Evolutionary conservation across 192 early-diverging fungal species (phyloP).

Genomic region (Chytriomyces sp.): DNA sequence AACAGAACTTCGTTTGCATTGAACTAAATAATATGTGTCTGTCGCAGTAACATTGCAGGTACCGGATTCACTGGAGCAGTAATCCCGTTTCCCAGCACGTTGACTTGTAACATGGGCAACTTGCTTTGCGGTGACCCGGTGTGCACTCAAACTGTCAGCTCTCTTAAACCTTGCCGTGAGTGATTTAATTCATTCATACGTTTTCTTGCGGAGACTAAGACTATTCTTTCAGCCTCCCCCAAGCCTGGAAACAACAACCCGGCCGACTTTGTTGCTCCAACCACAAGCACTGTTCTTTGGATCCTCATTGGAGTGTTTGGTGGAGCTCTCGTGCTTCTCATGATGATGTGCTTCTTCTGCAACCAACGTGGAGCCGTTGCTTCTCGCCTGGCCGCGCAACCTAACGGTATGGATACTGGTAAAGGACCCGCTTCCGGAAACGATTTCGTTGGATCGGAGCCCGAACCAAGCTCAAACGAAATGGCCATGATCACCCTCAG

Average conservation of each 20-base stretch:
- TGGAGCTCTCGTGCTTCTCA: slow-evolving; percentile 5
- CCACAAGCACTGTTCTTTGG: slow-evolving; percentile 16
- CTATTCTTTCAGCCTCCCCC: background rate
- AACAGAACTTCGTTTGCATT: background rate
- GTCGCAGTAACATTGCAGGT: slow-evolving; percentile 6
- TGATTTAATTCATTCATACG: background rate
- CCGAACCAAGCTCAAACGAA: background rate
- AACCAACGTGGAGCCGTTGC: slow-evolving; percentile 31
- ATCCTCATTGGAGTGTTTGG: slow-evolving; percentile 30
- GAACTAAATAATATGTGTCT: background rate
- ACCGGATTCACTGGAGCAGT: slow-evolving; percentile 15
- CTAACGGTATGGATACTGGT: background rate
- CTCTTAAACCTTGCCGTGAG: slow-evolving; percentile 18
- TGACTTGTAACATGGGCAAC: background rate
- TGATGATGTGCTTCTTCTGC: slow-evolving; percentile 24
- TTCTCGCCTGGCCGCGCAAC: slow-evolving; percentile 1
- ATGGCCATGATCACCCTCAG: slow-evolving; percentile 34
- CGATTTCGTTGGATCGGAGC: background rate
- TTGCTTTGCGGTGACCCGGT: slow-evolving; percentile 15
- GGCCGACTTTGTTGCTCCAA: slow-evolving; percentile 22
- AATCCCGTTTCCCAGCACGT: background rate
- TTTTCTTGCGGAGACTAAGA: background rate
- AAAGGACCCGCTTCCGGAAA: background rate
- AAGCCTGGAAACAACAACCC: slow-evolving; percentile 27
- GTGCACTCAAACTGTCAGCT: background rate